phyloP scores from a whole-genome alignment of 768 basidiomycete genomes.

The Cubamyces lactineus region DNA sequence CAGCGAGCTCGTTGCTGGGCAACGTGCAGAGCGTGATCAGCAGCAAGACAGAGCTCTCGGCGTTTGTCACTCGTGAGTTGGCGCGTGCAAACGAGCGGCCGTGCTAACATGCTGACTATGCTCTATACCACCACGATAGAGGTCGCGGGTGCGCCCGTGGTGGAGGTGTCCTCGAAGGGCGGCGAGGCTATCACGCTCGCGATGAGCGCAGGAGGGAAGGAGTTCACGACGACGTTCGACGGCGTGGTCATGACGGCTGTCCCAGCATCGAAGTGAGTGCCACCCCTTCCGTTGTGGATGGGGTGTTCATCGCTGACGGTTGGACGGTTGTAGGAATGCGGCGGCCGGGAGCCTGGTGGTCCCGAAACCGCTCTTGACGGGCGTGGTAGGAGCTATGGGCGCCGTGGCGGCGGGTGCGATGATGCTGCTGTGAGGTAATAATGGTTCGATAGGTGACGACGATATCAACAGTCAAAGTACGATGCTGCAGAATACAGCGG shows the following conservation, averaged over 20 bases:
- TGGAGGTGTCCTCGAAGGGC: neutral
- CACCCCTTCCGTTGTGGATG: neutral
- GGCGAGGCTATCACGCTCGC: constrained; percentile 1
- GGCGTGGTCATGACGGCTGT: neutral
- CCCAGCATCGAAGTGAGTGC: neutral
- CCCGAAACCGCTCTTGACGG: neutral
- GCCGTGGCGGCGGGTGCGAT: neutral
- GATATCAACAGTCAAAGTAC: no score
- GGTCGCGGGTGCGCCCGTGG: neutral
- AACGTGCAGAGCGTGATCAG: neutral
- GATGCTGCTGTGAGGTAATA: neutral
- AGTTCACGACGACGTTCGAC: constrained; percentile 7
- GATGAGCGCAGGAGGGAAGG: neutral
- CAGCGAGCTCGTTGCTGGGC: neutral
- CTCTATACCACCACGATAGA: neutral
- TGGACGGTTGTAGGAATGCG: neutral
- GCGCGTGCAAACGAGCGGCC: neutral
- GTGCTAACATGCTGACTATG: neutral
- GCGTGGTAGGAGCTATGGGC: neutral
- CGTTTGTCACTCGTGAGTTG: neutral
- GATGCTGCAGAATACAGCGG: no score
- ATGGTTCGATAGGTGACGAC: no score
- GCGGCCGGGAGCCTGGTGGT: neutral
- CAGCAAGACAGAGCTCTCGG: neutral
- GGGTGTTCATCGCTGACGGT: neutral